Conservation (phyloP, 495 filamentous ascomycete genomes). For the Neurospora terricola region DNA sequence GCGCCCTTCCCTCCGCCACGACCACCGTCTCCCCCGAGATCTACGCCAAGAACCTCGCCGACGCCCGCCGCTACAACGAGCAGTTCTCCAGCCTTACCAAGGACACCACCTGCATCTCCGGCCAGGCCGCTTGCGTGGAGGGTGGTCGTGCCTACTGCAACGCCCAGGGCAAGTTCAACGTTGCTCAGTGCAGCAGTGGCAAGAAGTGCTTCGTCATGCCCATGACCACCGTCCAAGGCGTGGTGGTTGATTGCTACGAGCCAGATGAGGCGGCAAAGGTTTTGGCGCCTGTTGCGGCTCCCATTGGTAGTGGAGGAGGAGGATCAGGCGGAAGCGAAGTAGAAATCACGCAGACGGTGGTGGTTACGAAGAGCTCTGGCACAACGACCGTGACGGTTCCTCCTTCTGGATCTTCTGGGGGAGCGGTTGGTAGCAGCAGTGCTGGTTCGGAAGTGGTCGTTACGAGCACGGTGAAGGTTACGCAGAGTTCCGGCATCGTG, state of each 20-base stretch:
- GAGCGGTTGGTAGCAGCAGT: not conserved
- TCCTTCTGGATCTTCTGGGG: not conserved
- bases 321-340: not conserved
- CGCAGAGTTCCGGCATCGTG: not conserved
- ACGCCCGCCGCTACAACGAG: constrained; percentile 28
- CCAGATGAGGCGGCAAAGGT: constrained; percentile 15
- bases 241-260: constrained; percentile 27
- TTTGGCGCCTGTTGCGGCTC: constrained; percentile 13
- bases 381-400: not conserved
- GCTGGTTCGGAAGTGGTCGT: not conserved
- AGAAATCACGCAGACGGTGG: not conserved
- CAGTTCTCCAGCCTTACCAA: constrained; percentile 28
- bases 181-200: constrained; percentile 15
- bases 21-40: constrained; percentile 25
- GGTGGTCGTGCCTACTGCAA: constrained; percentile 25
- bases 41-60: constrained; percentile 25
- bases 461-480: constrained; percentile 7
- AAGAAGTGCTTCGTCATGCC: constrained; percentile 33
- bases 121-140: constrained; percentile 33
- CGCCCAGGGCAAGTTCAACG: constrained; percentile 19
- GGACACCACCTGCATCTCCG: constrained; percentile 23
- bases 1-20: constrained; percentile 18
- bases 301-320: not conserved
- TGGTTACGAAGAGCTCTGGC: not conserved
- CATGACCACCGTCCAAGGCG: constrained; percentile 27